Evolutionary conservation across 2,329 filamentous ascomycete species (phyloP).

Genomic region (Botryotinia globosa): DNA sequence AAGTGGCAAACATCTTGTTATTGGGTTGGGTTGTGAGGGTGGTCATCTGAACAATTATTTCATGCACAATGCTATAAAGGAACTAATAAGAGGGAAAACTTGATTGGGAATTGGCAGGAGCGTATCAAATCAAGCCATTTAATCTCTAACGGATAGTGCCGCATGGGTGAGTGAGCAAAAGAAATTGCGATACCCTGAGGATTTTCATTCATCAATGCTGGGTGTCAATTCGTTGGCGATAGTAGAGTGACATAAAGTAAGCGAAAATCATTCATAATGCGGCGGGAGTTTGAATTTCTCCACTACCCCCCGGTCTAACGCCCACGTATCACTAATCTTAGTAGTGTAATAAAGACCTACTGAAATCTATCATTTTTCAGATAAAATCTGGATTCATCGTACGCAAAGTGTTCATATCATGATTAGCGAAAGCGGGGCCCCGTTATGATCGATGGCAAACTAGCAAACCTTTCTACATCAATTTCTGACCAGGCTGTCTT

Average conservation of each 20-base stretch:
- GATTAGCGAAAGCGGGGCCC: constrained; percentile 7
- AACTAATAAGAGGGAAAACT: background rate
- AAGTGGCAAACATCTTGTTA: background rate
- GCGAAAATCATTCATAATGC: background rate
- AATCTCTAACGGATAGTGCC: background rate
- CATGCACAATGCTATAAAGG: background rate
- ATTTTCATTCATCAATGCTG: too few species aligned
- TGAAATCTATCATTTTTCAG: background rate
- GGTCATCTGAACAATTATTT: constrained; percentile 3
- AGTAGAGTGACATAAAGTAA: background rate
- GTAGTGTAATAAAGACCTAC: background rate
- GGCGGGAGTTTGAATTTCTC: background rate
- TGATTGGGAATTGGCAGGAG: background rate
- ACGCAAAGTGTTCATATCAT: background rate
- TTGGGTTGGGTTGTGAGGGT: background rate
- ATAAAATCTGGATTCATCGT: background rate
- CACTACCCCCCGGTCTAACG: background rate
- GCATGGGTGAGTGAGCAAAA: background rate
- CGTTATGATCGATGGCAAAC: background rate
- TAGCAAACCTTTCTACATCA: background rate
- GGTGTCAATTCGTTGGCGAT: background rate
- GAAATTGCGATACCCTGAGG: background rate
- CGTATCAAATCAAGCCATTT: background rate
- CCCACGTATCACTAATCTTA: background rate
- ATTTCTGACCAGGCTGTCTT: background rate